A percentile compares a stretch with the other conserved stretches of the same genome.
Evolutionary conservation across 2,329 filamentous ascomycete genomes (phyloP).

Genomic region (Plenodomus lindquistii): DNA sequence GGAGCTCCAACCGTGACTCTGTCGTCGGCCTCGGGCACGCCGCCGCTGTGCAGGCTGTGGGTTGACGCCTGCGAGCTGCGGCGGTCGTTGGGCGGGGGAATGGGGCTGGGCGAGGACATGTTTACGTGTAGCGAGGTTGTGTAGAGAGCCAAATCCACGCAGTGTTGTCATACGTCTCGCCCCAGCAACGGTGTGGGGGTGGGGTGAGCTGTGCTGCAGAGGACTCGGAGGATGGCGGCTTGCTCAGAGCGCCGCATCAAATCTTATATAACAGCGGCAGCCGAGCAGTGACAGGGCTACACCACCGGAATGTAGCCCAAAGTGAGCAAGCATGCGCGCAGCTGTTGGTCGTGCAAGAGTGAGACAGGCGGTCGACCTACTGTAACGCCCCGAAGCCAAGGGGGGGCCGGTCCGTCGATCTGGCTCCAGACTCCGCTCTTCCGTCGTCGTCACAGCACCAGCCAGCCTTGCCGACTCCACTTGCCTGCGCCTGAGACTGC

Average conservation of each 20-base stretch:
- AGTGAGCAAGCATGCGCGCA: slow-evolving; percentile 16
- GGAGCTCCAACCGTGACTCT: slow-evolving; percentile 42
- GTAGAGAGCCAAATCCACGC: slow-evolving; percentile 1
- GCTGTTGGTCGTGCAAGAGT: slow-evolving; percentile 24
- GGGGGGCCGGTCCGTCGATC: not conserved
- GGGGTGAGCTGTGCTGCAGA: slow-evolving; percentile 1
- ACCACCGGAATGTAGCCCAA: slow-evolving; percentile 26
- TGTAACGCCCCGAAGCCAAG: not conserved
- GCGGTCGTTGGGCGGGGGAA: slow-evolving; percentile 41
- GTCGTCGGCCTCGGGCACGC: slow-evolving; percentile 21
- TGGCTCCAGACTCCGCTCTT: slow-evolving; percentile 10
- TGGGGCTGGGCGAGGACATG: slow-evolving; percentile 44
- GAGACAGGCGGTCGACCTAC: slow-evolving; percentile 19
- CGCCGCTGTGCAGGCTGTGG: slow-evolving; percentile 33
- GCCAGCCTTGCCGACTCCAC: slow-evolving; percentile 10
- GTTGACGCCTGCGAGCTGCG: slow-evolving; percentile 41
- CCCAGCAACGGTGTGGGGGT: slow-evolving; percentile 2
- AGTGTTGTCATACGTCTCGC: not conserved
- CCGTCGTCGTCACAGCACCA: slow-evolving; percentile 5
- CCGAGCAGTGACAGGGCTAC: not conserved
- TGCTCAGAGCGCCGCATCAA: slow-evolving; percentile 16
- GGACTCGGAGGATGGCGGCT: slow-evolving; percentile 5
- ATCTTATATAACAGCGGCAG: slow-evolving; percentile 14
- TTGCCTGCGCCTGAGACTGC: not conserved
- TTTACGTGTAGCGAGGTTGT: slow-evolving; percentile 1